phyloP scores from a whole-genome alignment of 192 early-diverging fungal species.

The Coemansia brasiliensis region DNA sequence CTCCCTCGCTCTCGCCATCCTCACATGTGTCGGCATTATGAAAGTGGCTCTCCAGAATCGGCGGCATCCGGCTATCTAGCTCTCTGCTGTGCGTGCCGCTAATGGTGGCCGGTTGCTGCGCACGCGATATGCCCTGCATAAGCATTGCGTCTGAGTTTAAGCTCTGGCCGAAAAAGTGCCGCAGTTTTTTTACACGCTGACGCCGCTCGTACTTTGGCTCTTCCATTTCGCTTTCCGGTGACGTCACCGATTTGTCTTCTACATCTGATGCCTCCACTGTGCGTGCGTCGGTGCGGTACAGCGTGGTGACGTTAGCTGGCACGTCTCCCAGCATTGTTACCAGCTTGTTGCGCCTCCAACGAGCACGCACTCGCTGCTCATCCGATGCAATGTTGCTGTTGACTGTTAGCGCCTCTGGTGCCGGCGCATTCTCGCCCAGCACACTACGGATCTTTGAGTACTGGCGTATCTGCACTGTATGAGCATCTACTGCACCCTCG shows the following conservation, averaged over 20 bases:
- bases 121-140: conserved; percentile 9
- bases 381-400: background rate
- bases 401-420: conserved; percentile 5
- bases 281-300: conserved; percentile 13
- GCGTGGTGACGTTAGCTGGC: conserved; percentile 14
- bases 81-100: no score
- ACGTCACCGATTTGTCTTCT: background rate
- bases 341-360: conserved; percentile 43
- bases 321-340: conserved; percentile 37
- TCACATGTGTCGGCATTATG: no score
- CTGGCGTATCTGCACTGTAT: conserved; percentile 23
- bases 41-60: no score
- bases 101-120: background rate
- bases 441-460: conserved; percentile 35
- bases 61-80: no score
- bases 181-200: conserved; percentile 22
- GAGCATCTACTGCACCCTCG: background rate
- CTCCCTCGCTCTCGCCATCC: background rate
- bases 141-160: conserved; percentile 30
- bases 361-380: conserved; percentile 30
- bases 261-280: background rate
- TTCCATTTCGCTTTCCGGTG: background rate
- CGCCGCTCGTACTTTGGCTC: conserved; percentile 9
- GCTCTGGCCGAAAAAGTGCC: conserved; percentile 41
- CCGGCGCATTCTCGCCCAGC: conserved; percentile 32